These are phyloP conservation scores for Trichosanthes cucumerina DNA, from an alignment of 306 rosid species.

Conservation along the genomic window DNA sequence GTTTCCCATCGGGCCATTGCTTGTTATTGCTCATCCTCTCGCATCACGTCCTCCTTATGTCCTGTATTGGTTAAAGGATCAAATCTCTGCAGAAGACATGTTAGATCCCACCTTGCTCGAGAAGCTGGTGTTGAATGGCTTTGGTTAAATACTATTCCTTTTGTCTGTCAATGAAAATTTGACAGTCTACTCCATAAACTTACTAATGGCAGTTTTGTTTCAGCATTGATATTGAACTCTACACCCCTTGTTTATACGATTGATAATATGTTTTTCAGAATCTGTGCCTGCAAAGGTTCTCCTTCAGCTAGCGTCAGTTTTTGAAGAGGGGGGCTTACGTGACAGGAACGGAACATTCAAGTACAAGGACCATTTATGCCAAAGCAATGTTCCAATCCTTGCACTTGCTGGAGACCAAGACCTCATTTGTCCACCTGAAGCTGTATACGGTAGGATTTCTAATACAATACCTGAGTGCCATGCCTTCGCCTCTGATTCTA, in stretches of 20 bases:
- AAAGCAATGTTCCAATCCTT: conserved; percentile 59
- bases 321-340: conserved; percentile 56
- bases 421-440: conserved; percentile 83
- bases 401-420: conserved; percentile 87
- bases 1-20: conserved; percentile 61
- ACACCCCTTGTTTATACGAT: not conserved
- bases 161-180: not conserved
- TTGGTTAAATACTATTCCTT: conserved; percentile 26
- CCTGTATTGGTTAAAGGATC: conserved; percentile 61
- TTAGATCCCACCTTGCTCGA: conserved; percentile 52
- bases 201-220: not conserved
- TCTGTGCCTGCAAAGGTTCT: conserved; percentile 76
- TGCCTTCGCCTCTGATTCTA: not conserved
- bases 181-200: not conserved
- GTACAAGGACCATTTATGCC: conserved; percentile 58
- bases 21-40: conserved; percentile 45
- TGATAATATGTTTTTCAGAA: conserved; percentile 31
- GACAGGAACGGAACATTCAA: conserved; percentile 55
- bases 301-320: conserved; percentile 54
- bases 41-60: conserved; percentile 38
- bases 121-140: conserved; percentile 72
- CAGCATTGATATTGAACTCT: not conserved
- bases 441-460: conserved; percentile 59
- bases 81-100: conserved; percentile 68
- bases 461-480: not conserved